phyloP scores from a whole-genome alignment of 1,284 basidiomycete genomes.

The Fistulina hepatica region DNA sequence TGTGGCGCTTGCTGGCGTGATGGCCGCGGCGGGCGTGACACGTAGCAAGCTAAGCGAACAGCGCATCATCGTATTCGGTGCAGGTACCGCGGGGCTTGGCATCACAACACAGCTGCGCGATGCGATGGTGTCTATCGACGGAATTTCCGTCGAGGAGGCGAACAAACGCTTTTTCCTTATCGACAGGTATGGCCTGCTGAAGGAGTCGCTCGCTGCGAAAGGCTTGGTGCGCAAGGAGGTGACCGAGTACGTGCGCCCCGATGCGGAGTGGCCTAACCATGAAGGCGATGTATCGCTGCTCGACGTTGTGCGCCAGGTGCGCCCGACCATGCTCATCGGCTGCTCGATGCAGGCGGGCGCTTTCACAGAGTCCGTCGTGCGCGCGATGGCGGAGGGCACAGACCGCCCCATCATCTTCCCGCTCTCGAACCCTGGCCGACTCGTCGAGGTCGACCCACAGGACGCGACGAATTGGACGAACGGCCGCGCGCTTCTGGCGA shows the following conservation, averaged over 20 bases:
- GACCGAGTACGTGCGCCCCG: conserved; percentile 45
- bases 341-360: conserved; percentile 71
- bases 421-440: conserved; percentile 65
- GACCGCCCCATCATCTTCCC: conserved; percentile 76
- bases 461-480: conserved; percentile 69
- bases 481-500: conserved; percentile 70
- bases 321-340: conserved; percentile 66
- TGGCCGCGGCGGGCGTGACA: conserved; percentile 69
- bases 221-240: conserved; percentile 44
- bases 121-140: conserved; percentile 58
- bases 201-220: conserved; percentile 34
- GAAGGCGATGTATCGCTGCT: conserved; percentile 40
- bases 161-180: conserved; percentile 58
- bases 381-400: conserved; percentile 53
- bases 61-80: conserved; percentile 69
- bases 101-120: conserved; percentile 66
- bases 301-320: conserved; percentile 57
- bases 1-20: conserved; percentile 69
- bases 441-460: conserved; percentile 68
- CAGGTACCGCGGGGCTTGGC: conserved; percentile 76
- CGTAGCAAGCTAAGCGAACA: conserved; percentile 61
- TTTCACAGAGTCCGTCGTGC: conserved; percentile 69
- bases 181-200: conserved; percentile 48
- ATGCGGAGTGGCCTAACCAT: conserved; percentile 40
- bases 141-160: conserved; percentile 46